A percentile compares a stretch with the other conserved stretches of the same genome.
These are phyloP conservation scores for Nothophaeocryptopus gaeumannii DNA, from an alignment of 2,329 filamentous ascomycete species.

Conservation along the genomic window DNA sequence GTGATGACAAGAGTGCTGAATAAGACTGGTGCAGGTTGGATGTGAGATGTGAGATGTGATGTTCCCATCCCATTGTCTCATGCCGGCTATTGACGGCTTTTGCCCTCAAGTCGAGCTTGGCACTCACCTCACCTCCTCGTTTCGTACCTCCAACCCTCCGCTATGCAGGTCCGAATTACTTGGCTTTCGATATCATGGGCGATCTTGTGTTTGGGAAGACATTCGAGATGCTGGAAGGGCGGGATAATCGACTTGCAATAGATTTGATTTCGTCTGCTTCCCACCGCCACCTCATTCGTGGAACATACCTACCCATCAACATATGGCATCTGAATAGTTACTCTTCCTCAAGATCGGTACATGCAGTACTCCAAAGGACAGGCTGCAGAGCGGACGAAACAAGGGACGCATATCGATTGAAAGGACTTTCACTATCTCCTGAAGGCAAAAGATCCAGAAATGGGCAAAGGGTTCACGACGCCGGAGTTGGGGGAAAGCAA, in stretches of 20 bases:
- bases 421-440: conserved; percentile 31
- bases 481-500: conserved; percentile 32
- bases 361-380: conserved; percentile 46
- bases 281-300: conserved; percentile 35
- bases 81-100: no score
- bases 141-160: no score
- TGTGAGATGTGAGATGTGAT: no score
- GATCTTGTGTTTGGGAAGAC: conserved; percentile 36
- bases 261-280: conserved; percentile 24
- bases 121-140: no score
- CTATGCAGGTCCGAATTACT: conserved; percentile 21
- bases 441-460: conserved; percentile 32
- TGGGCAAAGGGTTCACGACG: conserved; percentile 29
- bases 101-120: no score
- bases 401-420: conserved; percentile 29
- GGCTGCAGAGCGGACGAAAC: conserved; percentile 41
- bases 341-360: conserved; percentile 46
- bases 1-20: no score
- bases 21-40: no score
- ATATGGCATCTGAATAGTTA: conserved; percentile 38
- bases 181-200: conserved; percentile 39
- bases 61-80: no score
- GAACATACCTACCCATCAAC: conserved; percentile 43
- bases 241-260: conserved; percentile 34
- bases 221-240: conserved; percentile 44